These are phyloP conservation scores for Fraxinus greggii DNA, from an alignment of 305 asterid species.

Conservation along the genomic window DNA sequence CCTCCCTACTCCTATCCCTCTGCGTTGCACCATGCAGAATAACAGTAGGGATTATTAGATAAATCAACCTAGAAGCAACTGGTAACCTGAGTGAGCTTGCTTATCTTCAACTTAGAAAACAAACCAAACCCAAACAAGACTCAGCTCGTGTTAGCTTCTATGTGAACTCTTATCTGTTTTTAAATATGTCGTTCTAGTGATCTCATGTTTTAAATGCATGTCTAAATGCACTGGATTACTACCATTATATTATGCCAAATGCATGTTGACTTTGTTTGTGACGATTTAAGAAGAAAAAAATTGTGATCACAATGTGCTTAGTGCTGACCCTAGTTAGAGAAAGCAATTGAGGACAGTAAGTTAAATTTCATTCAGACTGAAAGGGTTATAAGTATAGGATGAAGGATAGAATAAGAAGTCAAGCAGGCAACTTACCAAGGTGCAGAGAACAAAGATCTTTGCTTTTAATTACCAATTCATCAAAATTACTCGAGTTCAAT, in stretches of 20 bases:
- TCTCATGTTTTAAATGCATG: background rate
- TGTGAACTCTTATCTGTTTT: background rate
- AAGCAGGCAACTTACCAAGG: slow-evolving; percentile 66
- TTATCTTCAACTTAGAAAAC: background rate
- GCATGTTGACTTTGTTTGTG: background rate
- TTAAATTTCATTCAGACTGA: background rate
- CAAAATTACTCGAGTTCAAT: slow-evolving; percentile 77
- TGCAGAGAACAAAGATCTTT: slow-evolving; percentile 94
- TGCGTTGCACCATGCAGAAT: background rate
- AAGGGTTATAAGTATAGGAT: background rate
- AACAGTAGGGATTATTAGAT: background rate
- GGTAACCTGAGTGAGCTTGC: background rate
- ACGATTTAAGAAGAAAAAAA: background rate
- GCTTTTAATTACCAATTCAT: slow-evolving; percentile 80
- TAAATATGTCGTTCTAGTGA: background rate
- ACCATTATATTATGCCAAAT: background rate
- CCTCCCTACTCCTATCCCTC: background rate
- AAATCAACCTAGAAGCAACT: background rate
- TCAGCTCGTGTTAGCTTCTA: background rate
- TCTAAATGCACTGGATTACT: background rate
- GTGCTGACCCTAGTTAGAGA: background rate
- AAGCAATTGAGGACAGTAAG: background rate
- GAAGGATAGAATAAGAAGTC: background rate
- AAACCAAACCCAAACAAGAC: background rate
- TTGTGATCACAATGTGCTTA: background rate